Conservation (phyloP, 495 filamentous ascomycete species). For the Astrocystis sublimbata region DNA sequence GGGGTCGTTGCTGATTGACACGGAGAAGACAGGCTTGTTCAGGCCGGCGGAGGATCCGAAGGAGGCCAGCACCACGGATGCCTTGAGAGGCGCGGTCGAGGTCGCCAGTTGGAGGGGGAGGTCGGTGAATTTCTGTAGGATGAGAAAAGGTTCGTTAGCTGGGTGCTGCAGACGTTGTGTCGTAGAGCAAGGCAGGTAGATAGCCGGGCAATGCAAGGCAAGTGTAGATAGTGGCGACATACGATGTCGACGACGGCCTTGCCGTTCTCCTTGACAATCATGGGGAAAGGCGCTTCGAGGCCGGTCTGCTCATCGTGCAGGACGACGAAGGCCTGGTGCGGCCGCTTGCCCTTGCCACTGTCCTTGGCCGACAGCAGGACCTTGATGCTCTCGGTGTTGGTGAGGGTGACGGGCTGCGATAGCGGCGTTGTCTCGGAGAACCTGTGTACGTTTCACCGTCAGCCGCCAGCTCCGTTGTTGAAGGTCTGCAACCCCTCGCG, state of each 20-base stretch:
- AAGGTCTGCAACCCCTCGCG: too few relatives aligned
- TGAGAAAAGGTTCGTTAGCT: background rate
- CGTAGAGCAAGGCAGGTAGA: background rate
- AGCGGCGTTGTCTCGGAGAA: constrained; percentile 64
- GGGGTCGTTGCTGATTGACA: constrained; percentile 58
- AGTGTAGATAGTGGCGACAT: constrained; percentile 32
- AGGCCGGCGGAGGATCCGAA: constrained; percentile 75
- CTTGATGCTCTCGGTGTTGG: constrained; percentile 73
- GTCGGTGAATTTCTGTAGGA: constrained; percentile 79
- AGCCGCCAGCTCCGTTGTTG: too few relatives aligned
- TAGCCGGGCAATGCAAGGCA: background rate
- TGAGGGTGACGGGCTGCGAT: constrained; percentile 63
- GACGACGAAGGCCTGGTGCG: constrained; percentile 91
- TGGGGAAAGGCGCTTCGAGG: constrained; percentile 85
- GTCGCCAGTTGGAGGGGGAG: constrained; percentile 80
- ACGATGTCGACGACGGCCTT: constrained; percentile 84
- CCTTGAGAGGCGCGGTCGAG: constrained; percentile 64
- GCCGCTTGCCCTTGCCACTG: constrained; percentile 71
- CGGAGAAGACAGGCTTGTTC: constrained; percentile 66
- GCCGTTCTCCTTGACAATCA: constrained; percentile 82
- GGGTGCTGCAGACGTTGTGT: background rate
- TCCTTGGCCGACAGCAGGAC: constrained; percentile 79
- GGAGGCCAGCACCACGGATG: constrained; percentile 79
- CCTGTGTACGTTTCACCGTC: constrained; percentile 47
- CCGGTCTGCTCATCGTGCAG: constrained; percentile 71